Evolutionary conservation across 2,329 filamentous ascomycete genomes (phyloP).

Genomic region (Pezicula radicicola): DNA sequence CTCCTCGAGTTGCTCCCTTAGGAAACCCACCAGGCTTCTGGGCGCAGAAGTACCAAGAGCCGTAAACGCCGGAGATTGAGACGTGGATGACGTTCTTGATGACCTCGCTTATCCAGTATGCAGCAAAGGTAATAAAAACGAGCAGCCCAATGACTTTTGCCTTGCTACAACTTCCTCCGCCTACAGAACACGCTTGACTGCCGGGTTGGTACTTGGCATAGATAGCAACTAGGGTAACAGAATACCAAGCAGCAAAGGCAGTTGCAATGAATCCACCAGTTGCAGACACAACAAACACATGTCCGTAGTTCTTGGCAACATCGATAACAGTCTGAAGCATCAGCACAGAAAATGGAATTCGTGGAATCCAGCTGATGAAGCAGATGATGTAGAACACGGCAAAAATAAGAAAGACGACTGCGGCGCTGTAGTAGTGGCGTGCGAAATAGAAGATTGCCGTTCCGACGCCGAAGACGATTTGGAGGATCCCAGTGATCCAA

Average conservation of each 20-base stretch:
- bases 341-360: slow-evolving; percentile 86
- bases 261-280: slow-evolving; percentile 75
- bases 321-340: slow-evolving; percentile 88
- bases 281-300: slow-evolving; percentile 84
- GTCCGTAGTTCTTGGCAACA: slow-evolving; percentile 77
- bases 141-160: slow-evolving; percentile 81
- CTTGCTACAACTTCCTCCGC: slow-evolving; percentile 56
- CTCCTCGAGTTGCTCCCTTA: slow-evolving; percentile 76
- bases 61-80: slow-evolving; percentile 84
- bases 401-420: slow-evolving; percentile 84
- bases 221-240: slow-evolving; percentile 79
- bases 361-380: slow-evolving; percentile 84
- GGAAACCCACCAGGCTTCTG: slow-evolving; percentile 64
- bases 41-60: slow-evolving; percentile 85
- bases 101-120: slow-evolving; percentile 93
- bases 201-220: slow-evolving; percentile 80
- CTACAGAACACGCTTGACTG: slow-evolving; percentile 39
- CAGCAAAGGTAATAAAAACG: slow-evolving; percentile 85
- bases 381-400: slow-evolving; percentile 75
- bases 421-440: slow-evolving; percentile 73
- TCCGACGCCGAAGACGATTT: slow-evolving; percentile 79
- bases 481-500: slow-evolving; percentile 87
- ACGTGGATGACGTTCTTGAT: slow-evolving; percentile 92
- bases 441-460: slow-evolving; percentile 85
- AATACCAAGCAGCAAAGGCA: slow-evolving; percentile 80